These are phyloP conservation scores for Gastrolobium bilobum DNA, from an alignment of 306 rosid genomes.

Conservation along the genomic window DNA sequence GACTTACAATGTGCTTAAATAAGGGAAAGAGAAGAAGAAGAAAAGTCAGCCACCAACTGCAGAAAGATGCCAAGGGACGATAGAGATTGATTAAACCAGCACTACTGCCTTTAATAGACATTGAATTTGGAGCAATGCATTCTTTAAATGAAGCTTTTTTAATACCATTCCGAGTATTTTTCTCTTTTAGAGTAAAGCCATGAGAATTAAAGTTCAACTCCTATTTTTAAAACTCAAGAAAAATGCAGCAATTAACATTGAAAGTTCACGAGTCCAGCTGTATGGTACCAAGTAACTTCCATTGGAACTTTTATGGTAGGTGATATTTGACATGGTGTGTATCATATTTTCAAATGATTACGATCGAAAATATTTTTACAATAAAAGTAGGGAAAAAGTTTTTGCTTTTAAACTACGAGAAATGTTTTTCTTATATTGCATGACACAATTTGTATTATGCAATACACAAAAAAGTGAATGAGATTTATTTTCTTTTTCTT, in stretches of 20 bases:
- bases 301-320: background rate
- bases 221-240: background rate
- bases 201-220: background rate
- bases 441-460: too few species aligned
- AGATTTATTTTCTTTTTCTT: too few species aligned
- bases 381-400: background rate
- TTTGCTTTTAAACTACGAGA: too few species aligned
- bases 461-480: too few species aligned
- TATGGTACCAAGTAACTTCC: background rate
- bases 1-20: constrained; percentile 12
- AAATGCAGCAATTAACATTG: background rate
- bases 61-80: constrained; percentile 18
- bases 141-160: background rate
- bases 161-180: background rate
- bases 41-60: constrained; percentile 42
- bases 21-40: constrained; percentile 13
- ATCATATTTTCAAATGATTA: background rate
- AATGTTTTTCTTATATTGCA: too few species aligned
- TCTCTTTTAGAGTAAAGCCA: background rate
- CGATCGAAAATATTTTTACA: background rate
- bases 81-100: constrained; percentile 26
- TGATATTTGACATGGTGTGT: background rate
- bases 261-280: background rate
- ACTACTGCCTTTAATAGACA: background rate
- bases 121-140: background rate